These are phyloP conservation scores for Neurospora sp. DNA, from an alignment of 495 filamentous ascomycete species.

Conservation along the genomic window DNA sequence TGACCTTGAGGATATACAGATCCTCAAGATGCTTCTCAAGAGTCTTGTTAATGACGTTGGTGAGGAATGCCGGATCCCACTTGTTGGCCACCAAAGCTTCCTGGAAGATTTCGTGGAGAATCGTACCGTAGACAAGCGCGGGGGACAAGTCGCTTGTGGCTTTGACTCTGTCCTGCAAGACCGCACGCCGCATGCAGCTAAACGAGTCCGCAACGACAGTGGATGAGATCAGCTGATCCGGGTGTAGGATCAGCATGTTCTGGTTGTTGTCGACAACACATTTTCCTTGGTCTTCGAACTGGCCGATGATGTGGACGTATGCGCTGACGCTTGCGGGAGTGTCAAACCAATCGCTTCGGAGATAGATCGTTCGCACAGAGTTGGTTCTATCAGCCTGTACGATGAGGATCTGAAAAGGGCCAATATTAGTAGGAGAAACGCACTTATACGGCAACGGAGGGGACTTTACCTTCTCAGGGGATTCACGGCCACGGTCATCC, in stretches of 20 bases:
- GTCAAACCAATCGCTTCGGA: constrained; percentile 77
- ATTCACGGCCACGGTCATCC: constrained; percentile 47
- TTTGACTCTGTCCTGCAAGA: constrained; percentile 89
- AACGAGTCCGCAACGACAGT: constrained; percentile 92
- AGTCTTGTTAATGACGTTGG: constrained; percentile 50
- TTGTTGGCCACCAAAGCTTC: constrained; percentile 73
- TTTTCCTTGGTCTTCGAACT: constrained; percentile 55
- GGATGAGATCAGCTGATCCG: constrained; percentile 89
- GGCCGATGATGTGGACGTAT: constrained; percentile 78
- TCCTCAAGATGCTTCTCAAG: constrained; percentile 68
- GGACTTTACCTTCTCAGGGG: constrained; percentile 57
- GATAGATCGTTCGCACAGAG: constrained; percentile 53
- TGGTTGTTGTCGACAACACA: constrained; percentile 64
- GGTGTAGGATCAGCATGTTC: constrained; percentile 86
- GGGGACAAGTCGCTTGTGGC: constrained; percentile 66
- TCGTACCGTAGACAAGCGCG: constrained; percentile 76
- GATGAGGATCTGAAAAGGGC: constrained; percentile 50
- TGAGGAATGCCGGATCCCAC: constrained; percentile 64
- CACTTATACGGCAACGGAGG: not conserved
- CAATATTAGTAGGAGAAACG: constrained; percentile 2
- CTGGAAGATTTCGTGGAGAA: constrained; percentile 92
- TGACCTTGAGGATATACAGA: constrained; percentile 72
- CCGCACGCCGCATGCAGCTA: constrained; percentile 75
- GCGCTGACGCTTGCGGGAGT: constrained; percentile 62
- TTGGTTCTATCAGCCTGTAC: constrained; percentile 66